phyloP scores from a whole-genome alignment of 2,329 filamentous ascomycete genomes.

The Exophiala spinifera region DNA sequence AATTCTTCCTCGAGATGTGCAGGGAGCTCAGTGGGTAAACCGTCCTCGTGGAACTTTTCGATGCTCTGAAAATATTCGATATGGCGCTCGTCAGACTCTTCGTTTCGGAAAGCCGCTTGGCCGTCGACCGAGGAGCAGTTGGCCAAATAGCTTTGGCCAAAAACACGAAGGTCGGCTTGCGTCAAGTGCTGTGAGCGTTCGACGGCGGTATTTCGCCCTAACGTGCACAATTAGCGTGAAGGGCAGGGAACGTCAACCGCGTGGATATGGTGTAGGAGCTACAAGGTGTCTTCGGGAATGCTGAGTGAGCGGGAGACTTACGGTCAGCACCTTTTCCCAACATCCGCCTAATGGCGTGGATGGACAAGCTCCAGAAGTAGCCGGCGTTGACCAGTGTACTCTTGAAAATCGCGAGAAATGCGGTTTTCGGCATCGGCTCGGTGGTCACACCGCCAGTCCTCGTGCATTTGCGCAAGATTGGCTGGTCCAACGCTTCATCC shows the following conservation, averaged over 20 bases:
- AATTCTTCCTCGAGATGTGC: constrained; percentile 16
- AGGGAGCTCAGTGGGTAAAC: constrained; percentile 17
- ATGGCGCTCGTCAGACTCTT: constrained; percentile 16
- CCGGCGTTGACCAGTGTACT: constrained; percentile 18
- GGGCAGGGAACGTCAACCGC: too few species aligned
- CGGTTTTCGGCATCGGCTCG: constrained; percentile 14
- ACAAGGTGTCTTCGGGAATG: too few species aligned
- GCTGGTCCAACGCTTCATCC: constrained; percentile 1
- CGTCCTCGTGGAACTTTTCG: constrained; percentile 18
- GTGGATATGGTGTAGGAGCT: too few species aligned
- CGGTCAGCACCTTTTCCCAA: constrained; percentile 11
- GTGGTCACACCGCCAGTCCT: constrained; percentile 13
- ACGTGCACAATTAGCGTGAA: too few species aligned
- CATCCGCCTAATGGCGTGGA: constrained; percentile 14
- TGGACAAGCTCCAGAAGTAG: constrained; percentile 13
- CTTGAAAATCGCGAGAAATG: constrained; percentile 12
- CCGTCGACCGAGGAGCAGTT: constrained; percentile 19
- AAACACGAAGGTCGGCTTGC: neutral
- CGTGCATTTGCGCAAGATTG: constrained; percentile 21
- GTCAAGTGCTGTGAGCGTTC: too few species aligned
- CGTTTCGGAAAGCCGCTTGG: constrained; percentile 18
- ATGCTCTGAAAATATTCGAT: constrained; percentile 26
- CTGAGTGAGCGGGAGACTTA: constrained; percentile 1
- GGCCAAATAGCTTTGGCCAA: too few species aligned
- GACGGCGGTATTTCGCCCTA: too few species aligned